Percentiles rank a stretch among this genome's conserved stretches.
Conservation (phyloP, 1,284 basidiomycete species). For the Cutaneotrichosporon daszewskae region DNA sequence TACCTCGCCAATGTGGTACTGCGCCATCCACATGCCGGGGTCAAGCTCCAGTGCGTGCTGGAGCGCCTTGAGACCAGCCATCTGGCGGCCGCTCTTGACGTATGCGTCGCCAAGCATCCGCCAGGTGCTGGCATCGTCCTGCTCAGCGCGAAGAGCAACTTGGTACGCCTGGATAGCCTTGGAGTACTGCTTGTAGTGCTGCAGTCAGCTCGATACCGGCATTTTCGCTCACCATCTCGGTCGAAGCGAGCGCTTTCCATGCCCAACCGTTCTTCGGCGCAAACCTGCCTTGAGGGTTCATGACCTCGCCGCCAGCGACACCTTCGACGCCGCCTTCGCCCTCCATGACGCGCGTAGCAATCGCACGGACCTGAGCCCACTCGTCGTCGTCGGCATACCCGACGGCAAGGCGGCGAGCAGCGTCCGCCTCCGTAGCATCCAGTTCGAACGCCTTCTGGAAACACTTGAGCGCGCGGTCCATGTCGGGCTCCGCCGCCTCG, state of each 20-base stretch:
- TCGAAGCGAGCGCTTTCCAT: slow-evolving; percentile 93
- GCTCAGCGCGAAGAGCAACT: slow-evolving; percentile 73
- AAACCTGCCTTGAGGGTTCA: slow-evolving; percentile 50
- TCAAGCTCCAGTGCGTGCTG: slow-evolving; percentile 63
- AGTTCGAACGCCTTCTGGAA: slow-evolving; percentile 99
- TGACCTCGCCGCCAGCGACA: slow-evolving; percentile 53
- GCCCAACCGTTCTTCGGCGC: slow-evolving; percentile 89
- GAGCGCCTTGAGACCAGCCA: slow-evolving; percentile 85
- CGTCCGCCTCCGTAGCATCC: slow-evolving; percentile 78
- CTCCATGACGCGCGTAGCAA: slow-evolving; percentile 85
- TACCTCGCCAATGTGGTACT: slow-evolving; percentile 79
- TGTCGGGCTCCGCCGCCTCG: slow-evolving; percentile 69
- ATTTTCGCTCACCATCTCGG: slow-evolving; percentile 66
- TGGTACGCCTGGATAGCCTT: slow-evolving; percentile 83
- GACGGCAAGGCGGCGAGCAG: slow-evolving; percentile 75
- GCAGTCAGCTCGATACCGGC: neutral
- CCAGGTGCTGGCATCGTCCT: slow-evolving; percentile 76
- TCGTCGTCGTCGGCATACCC: slow-evolving; percentile 89
- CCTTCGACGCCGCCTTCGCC: slow-evolving; percentile 76
- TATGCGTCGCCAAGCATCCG: slow-evolving; percentile 89
- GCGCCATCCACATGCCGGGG: slow-evolving; percentile 73
- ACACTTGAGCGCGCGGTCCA: slow-evolving; percentile 82
- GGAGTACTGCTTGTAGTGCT: slow-evolving; percentile 70
- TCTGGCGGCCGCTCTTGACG: slow-evolving; percentile 75
- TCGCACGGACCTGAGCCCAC: slow-evolving; percentile 92